Evolutionary conservation across 139 green algal genomes (phyloP), one percentile per base, ranked within the genome.

Genomic region (Chlorella sorokiniana): DNA sequence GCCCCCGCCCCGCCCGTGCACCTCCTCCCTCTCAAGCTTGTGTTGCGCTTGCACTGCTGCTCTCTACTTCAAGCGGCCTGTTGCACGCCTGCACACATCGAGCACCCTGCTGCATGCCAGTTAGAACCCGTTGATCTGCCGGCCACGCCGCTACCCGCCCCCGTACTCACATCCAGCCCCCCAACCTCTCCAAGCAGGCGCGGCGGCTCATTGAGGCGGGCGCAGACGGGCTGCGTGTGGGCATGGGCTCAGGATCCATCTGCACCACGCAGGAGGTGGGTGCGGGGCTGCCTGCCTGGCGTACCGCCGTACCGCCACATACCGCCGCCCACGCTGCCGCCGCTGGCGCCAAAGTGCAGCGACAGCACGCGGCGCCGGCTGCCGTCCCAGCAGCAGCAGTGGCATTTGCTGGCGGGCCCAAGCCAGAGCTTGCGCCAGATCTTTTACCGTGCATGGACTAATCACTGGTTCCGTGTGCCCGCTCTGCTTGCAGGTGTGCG

Each of bases 221-320:
- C 10, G 95, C 92, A 14, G 96, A 98, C 82, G 95, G 83, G 3
- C 91, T 99, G 73, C 93, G 96, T 35, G 94, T 99, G 41, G 97
- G 97, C 80, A 99, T 99, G 97, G 97, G 97, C 67, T 96, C 89
- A 7, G 97, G 97, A 51, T 98, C 93, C 84, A 99, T 99, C 85
- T 99, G 97, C 93, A 99, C 97, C 41, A 99, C 96, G 33, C 96
- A 98, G 86, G 56, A 65, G 56, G 48, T 59, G 16, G 14, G 48
- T 11, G 16, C 48, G 48, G 48, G 11, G 16, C 16, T 59, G 48
- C 48, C 16, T 59, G 48, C n/a, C n/a, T n/a, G n/a, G n/a, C n/a
- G n/a, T n/a, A n/a, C n/a, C n/a, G n/a, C n/a, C n/a, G n/a, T n/a
- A n/a, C n/a, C n/a, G n/a, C n/a, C n/a, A n/a, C n/a, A n/a, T n/a